Percentiles rank a stretch among this genome's conserved stretches.
phyloP scores from a whole-genome alignment of 1,284 basidiomycete genomes.

The Boletus albobrunnescens region DNA sequence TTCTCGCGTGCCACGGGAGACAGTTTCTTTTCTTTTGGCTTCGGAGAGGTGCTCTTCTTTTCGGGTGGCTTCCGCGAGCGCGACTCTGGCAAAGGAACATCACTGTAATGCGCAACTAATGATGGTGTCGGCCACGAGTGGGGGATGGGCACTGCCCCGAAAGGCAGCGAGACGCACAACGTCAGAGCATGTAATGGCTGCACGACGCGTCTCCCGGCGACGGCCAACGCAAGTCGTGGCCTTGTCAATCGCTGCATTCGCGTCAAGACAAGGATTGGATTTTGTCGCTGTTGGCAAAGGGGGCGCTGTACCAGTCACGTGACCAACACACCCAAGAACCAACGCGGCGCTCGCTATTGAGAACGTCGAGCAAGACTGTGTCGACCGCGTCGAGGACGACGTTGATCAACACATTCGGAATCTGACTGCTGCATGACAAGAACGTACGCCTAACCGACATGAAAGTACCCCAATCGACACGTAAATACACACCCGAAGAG shows the following conservation, averaged over 20 bases:
- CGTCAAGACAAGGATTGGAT: background rate
- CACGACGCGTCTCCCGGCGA: constrained; percentile 19
- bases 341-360: background rate
- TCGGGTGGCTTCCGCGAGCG: too few relatives aligned
- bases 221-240: constrained; percentile 4
- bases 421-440: background rate
- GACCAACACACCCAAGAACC: constrained; percentile 2
- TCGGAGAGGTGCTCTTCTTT: constrained; percentile 3
- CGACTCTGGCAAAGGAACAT: background rate
- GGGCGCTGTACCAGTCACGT: constrained; percentile 11
- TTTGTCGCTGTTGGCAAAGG: background rate
- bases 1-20: constrained; percentile 1
- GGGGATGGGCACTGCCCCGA: background rate
- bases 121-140: background rate
- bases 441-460: background rate
- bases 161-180: constrained; percentile 6
- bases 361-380: background rate
- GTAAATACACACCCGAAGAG: constrained; percentile 53
- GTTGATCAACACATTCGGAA: background rate
- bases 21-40: constrained; percentile 4
- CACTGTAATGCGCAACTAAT: background rate
- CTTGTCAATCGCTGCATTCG: constrained; percentile 6
- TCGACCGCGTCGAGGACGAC: background rate
- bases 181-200: constrained; percentile 10
- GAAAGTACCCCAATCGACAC: constrained; percentile 19